Conservation (phyloP, 805 yeast genomes). For the Candida schatavii region DNA sequence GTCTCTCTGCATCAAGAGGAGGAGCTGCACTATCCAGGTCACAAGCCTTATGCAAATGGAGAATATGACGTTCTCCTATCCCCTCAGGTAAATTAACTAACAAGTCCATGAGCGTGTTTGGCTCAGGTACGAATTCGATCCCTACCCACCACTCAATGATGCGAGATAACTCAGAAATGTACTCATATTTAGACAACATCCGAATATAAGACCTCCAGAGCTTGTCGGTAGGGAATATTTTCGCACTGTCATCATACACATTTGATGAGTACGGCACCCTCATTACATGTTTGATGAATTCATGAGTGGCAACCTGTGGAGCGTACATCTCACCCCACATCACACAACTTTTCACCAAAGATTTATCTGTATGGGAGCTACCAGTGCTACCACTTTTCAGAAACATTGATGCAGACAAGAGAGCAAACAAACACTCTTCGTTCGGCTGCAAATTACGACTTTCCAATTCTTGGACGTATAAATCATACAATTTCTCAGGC, state of each 20-base stretch:
- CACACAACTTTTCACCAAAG: constrained; percentile 10
- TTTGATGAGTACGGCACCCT: constrained; percentile 5
- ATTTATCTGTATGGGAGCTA: constrained; percentile 9
- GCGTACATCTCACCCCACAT: constrained; percentile 55
- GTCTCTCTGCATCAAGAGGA: not conserved
- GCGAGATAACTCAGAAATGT: constrained; percentile 46
- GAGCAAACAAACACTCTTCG: constrained; percentile 34
- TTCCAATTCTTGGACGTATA: constrained; percentile 27
- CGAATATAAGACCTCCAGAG: constrained; percentile 54
- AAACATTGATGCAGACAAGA: constrained; percentile 47
- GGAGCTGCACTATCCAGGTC: constrained; percentile 18
- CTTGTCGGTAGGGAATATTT: constrained; percentile 41
- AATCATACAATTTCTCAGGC: constrained; percentile 25
- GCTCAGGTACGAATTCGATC: constrained; percentile 41
- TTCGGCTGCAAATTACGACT: constrained; percentile 19
- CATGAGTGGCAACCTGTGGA: constrained; percentile 57
- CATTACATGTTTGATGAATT: constrained; percentile 46
- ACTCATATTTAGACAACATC: constrained; percentile 46
- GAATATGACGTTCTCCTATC: constrained; percentile 34
- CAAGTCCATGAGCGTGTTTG: constrained; percentile 36
- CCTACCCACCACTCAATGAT: constrained; percentile 56
- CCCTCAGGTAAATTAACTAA: constrained; percentile 37
- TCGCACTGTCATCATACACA: constrained; percentile 7
- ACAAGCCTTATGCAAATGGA: constrained; percentile 41
- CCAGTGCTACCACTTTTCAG: constrained; percentile 11